These are phyloP conservation scores for Argentina anserina DNA, from an alignment of 306 rosid species.

Conservation along the genomic window DNA sequence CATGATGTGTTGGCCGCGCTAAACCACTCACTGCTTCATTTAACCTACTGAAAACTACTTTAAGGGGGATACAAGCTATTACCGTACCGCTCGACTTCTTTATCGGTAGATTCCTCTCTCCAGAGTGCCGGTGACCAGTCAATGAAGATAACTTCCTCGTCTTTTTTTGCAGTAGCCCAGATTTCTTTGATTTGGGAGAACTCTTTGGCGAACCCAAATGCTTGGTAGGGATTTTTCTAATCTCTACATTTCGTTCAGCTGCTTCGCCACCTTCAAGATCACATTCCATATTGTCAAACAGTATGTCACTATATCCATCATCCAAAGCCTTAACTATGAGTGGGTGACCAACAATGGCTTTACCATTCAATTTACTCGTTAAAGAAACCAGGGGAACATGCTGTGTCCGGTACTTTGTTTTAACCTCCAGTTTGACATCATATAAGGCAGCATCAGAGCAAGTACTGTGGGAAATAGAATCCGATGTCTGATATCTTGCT, in stretches of 20 bases:
- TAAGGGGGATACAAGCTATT: constrained; percentile 81
- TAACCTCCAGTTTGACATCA: constrained; percentile 68
- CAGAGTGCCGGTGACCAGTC: constrained; percentile 61
- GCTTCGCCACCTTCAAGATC: constrained; percentile 32
- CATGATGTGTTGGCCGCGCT: constrained; percentile 53
- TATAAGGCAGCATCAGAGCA: constrained; percentile 48
- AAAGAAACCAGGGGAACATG: constrained; percentile 93
- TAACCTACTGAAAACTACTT: constrained; percentile 82
- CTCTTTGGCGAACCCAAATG: constrained; percentile 30
- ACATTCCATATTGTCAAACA: constrained; percentile 34
- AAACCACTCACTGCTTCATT: constrained; percentile 74
- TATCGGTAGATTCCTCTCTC: constrained; percentile 47
- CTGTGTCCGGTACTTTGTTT: constrained; percentile 70
- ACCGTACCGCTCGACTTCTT: constrained; percentile 66
- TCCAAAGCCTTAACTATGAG: constrained; percentile 62
- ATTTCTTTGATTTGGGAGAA: constrained; percentile 55
- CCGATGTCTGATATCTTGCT: constrained; percentile 62
- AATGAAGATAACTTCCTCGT: constrained; percentile 77
- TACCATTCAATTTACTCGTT: constrained; percentile 79
- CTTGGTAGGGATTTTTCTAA: constrained; percentile 42
- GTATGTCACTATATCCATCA: constrained; percentile 52
- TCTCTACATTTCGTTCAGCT: constrained; percentile 28
- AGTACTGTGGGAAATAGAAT: constrained; percentile 43
- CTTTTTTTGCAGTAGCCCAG: constrained; percentile 69
- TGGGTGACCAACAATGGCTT: constrained; percentile 94